A percentile compares a stretch with the other conserved stretches of the same genome.
Evolutionary conservation across 2,329 filamentous ascomycete species (phyloP).

Genomic region (Fonsecaea multimorphosa): DNA sequence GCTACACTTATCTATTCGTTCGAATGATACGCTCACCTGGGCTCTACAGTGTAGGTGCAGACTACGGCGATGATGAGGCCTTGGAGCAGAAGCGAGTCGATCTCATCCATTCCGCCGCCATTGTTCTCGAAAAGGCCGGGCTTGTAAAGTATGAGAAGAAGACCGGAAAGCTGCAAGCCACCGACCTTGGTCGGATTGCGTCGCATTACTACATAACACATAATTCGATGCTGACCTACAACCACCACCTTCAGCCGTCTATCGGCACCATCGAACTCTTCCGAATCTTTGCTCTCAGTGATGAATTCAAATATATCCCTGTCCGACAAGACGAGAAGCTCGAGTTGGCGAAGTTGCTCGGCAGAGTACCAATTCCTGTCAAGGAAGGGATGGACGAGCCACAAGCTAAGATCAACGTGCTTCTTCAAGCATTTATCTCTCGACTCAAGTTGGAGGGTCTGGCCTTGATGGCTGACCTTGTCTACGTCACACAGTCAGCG

Average conservation of each 20-base stretch:
- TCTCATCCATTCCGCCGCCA: conserved; percentile 89
- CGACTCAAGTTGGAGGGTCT: conserved; percentile 91
- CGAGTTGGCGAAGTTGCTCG: conserved; percentile 88
- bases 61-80: conserved; percentile 90
- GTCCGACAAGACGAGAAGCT: conserved; percentile 97
- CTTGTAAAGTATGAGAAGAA: conserved; percentile 96
- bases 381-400: conserved; percentile 98
- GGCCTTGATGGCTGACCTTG: conserved; percentile 96
- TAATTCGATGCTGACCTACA: conserved; percentile 96
- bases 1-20: conserved; percentile 97
- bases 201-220: conserved; percentile 99
- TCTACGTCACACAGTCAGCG: conserved; percentile 97
- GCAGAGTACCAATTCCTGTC: conserved; percentile 89
- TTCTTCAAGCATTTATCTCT: conserved; percentile 95
- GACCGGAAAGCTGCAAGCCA: conserved; percentile 83
- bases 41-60: conserved; percentile 91
- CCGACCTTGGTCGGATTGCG: conserved; percentile 91
- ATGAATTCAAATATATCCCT: conserved; percentile 98
- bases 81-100: conserved; percentile 98
- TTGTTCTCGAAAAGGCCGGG: conserved; percentile 82
- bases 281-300: conserved; percentile 92
- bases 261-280: conserved; percentile 96
- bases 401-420: conserved; percentile 96
- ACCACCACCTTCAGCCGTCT: conserved; percentile 89
- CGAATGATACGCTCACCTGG: conserved; percentile 96